These are phyloP conservation scores for Syzygium oleosum DNA, from an alignment of 345 rosid genomes.

Conservation along the genomic window DNA sequence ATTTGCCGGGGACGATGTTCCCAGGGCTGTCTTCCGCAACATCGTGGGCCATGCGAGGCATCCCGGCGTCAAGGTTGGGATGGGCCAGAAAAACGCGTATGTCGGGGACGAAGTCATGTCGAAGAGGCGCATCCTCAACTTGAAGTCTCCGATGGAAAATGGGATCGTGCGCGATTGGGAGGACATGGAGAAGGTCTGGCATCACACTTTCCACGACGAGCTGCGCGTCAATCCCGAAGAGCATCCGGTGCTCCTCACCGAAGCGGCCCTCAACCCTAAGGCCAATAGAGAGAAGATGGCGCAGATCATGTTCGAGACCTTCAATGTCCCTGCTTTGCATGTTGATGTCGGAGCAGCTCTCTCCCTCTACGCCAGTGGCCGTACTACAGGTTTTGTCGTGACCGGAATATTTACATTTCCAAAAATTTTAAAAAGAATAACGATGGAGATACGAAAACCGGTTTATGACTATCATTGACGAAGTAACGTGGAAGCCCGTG, in stretches of 20 bases:
- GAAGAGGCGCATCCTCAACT: constrained; percentile 8
- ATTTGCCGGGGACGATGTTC: constrained; percentile 22
- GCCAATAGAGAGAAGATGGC: constrained; percentile 18
- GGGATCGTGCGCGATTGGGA: constrained; percentile 19
- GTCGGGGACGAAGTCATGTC: constrained; percentile 16
- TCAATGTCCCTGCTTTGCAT: constrained; percentile 10
- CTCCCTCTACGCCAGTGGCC: constrained; percentile 15
- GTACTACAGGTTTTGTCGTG: constrained; percentile 6
- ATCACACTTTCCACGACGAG: constrained; percentile 6
- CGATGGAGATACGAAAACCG: too few relatives aligned
- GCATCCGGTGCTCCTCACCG: constrained; percentile 23
- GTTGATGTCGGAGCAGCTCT: constrained; percentile 17
- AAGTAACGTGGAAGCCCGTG: too few relatives aligned
- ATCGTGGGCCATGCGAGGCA: constrained; percentile 5
- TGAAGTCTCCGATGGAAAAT: constrained; percentile 11
- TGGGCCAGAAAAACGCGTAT: neutral
- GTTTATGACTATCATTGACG: too few relatives aligned
- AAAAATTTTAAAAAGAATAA: too few relatives aligned
- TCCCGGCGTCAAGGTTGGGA: too few relatives aligned
- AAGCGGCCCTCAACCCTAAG: constrained; percentile 19
- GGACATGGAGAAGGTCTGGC: constrained; percentile 19
- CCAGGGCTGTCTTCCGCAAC: constrained; percentile 11
- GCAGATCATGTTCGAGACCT: constrained; percentile 19
- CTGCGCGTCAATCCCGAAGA: constrained; percentile 8
- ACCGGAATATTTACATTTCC: too few relatives aligned